Percentiles rank a stretch among this genome's conserved stretches.
These are phyloP conservation scores for Tricholoma saponaceum DNA, from an alignment of 768 basidiomycete genomes.

Conservation along the genomic window DNA sequence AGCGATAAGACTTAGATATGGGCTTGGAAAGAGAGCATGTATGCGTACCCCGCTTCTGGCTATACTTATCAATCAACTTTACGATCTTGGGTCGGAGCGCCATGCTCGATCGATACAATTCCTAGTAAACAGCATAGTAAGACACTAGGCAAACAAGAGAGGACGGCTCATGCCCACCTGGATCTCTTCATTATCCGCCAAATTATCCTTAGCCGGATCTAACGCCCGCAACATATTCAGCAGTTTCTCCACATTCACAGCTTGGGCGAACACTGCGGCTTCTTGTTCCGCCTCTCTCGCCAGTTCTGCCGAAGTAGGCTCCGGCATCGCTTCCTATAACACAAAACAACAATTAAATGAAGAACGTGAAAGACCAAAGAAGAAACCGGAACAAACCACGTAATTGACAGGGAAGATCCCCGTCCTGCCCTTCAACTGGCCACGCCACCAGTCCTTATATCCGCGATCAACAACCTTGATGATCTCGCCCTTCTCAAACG, in stretches of 20 bases:
- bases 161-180: conserved; percentile 40
- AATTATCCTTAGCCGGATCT: conserved; percentile 74
- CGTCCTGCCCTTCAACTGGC: conserved; percentile 83
- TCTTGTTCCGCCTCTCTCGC: conserved; percentile 84
- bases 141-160: conserved; percentile 1
- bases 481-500: conserved; percentile 88
- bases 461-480: conserved; percentile 94
- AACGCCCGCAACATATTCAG: conserved; percentile 68
- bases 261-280: conserved; percentile 82
- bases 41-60: conserved; percentile 72
- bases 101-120: conserved; percentile 89
- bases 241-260: conserved; percentile 78
- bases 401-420: conserved; percentile 98
- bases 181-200: conserved; percentile 91
- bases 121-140: conserved; percentile 38
- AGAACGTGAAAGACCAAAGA: neutral
- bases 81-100: conserved; percentile 91
- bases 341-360: neutral
- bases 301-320: conserved; percentile 73
- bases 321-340: conserved; percentile 74
- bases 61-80: conserved; percentile 95
- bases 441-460: conserved; percentile 97
- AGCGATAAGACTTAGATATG: neutral
- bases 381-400: conserved; percentile 54
- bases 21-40: conserved; percentile 21